Base-by-base conservation (phyloP, 192 early-diverging fungal genomes). In the Chytriomyces hyalinus region DNA sequence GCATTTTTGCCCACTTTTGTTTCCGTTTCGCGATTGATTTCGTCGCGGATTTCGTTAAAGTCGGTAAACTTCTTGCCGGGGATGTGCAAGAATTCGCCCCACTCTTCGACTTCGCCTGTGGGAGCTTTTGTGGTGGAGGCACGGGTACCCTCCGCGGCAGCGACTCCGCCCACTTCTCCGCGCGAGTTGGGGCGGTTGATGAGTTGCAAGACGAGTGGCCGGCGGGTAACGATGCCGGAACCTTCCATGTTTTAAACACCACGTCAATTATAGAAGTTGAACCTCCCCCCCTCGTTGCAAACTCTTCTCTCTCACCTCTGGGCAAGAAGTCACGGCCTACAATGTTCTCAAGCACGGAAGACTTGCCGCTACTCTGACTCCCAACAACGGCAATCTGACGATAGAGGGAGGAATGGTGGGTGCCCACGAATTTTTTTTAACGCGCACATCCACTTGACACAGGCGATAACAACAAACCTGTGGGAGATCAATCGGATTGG, bases 251-350 rank as follows among this genome's bases (percentile, higher is more conserved):
- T 36, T 10, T 71, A 22, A 71, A 36, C 9, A 26, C 13, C 17
- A 46, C 8, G 61, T 67, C 26, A 22, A 15, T 13, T n/a, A 11
- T 17, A 6, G 49, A 59, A 24, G 70, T 68, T 9, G 26, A 17
- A 68, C 13, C n/a, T 2, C 2, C 3, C n/a, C 17, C 2, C 3
- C 10, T 70, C 75, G 43, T 20, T 26, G 62, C 70, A 28, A 28
- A 76, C 28, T 10, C 47, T 13, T 44, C 47, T 48, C 47, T 48
- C 62, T 10, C 13, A 10, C 87, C 98, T 68, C 97, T 89, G 24
- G 98, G 98, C 65, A 99, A 80, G 81, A 99, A 98, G 86, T 99
- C 98, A 44, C 93, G 87, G n/a, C 97, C 96, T 17, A 98, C 97
- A 77, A 99, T 91, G 81, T 95, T 97, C 78, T 99, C 98, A 36